Evolutionary conservation across 768 basidiomycete species (phyloP).

Genomic region (Lactarius evosmus): DNA sequence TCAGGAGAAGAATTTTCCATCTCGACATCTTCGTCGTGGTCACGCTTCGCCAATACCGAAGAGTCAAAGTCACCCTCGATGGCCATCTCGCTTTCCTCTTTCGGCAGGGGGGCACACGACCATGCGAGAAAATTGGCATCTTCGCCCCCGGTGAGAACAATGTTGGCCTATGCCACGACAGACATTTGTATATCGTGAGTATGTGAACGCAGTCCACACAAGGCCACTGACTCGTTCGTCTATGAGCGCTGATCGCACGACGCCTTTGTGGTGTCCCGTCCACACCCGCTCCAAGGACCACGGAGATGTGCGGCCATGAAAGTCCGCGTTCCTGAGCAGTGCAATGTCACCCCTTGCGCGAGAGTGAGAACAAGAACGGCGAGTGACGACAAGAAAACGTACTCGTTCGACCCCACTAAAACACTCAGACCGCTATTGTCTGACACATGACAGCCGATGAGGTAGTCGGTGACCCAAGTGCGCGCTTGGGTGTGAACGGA

Average conservation of each 20-base stretch:
- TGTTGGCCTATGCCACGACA: slow-evolving; percentile 30
- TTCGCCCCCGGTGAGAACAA: slow-evolving; percentile 39
- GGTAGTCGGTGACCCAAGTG: slow-evolving; percentile 79
- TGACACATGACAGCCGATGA: slow-evolving; percentile 50
- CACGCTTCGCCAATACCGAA: slow-evolving; percentile 19
- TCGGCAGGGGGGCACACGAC: slow-evolving; percentile 28
- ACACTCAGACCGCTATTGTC: slow-evolving; percentile 45
- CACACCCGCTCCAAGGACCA: slow-evolving; percentile 35
- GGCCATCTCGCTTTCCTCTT: slow-evolving; percentile 14
- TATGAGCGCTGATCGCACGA: slow-evolving; percentile 36
- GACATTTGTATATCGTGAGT: neutral
- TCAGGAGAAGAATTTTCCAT: slow-evolving; percentile 15
- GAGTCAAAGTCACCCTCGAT: neutral
- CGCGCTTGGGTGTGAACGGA: slow-evolving; percentile 53
- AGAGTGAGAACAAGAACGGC: neutral
- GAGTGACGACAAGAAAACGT: slow-evolving; percentile 28
- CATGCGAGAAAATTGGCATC: slow-evolving; percentile 36
- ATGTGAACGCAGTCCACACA: neutral
- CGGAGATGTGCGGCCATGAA: slow-evolving; percentile 28
- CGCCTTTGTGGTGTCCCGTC: slow-evolving; percentile 33
- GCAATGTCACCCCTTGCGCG: slow-evolving; percentile 35
- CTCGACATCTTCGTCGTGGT: slow-evolving; percentile 26
- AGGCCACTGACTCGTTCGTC: slow-evolving; percentile 33
- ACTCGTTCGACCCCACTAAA: slow-evolving; percentile 77
- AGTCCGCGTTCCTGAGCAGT: slow-evolving; percentile 31